Conservation (phyloP, 1,139 yeast genomes). For the Entelexis sorbosivorans region DNA sequence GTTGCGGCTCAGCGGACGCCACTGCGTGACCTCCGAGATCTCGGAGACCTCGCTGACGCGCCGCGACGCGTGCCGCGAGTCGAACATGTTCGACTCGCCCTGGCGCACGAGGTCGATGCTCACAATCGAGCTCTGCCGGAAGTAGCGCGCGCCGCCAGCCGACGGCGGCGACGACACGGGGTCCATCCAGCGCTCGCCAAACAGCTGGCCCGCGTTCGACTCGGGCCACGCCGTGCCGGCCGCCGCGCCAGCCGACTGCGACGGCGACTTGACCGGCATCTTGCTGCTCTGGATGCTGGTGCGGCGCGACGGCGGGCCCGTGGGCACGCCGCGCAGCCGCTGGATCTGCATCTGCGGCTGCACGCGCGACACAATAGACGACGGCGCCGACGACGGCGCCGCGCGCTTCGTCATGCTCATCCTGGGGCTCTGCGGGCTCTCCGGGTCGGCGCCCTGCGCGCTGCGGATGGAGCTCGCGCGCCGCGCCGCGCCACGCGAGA, state of each 20-base stretch:
- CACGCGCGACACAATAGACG: neutral
- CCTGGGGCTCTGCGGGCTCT: neutral
- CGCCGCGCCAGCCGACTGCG: slow-evolving; percentile 12
- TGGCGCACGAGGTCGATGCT: slow-evolving; percentile 23
- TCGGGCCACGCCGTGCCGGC: neutral
- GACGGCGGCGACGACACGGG: slow-evolving; percentile 10
- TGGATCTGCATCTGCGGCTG: slow-evolving; percentile 6
- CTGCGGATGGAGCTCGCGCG: neutral
- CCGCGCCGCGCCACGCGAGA: neutral
- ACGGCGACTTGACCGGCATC: slow-evolving; percentile 8
- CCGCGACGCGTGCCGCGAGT: slow-evolving; percentile 9
- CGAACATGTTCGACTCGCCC: slow-evolving; percentile 6
- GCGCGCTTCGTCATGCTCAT: neutral
- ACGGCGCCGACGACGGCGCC: slow-evolving; percentile 2
- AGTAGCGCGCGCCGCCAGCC: slow-evolving; percentile 17
- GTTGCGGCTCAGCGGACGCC: slow-evolving; percentile 18
- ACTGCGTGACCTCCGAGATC: slow-evolving; percentile 19
- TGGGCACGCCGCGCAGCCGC: slow-evolving; percentile 6
- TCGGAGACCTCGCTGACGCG: slow-evolving; percentile 21
- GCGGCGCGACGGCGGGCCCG: slow-evolving; percentile 2
- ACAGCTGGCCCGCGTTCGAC: slow-evolving; percentile 7
- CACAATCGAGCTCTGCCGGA: slow-evolving; percentile 24
- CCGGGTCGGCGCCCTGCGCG: neutral
- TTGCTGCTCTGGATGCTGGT: slow-evolving; percentile 6
- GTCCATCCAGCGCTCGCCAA: slow-evolving; percentile 19